Conservation (phyloP, 2,329 filamentous ascomycete genomes). For the Botrytis porri region DNA sequence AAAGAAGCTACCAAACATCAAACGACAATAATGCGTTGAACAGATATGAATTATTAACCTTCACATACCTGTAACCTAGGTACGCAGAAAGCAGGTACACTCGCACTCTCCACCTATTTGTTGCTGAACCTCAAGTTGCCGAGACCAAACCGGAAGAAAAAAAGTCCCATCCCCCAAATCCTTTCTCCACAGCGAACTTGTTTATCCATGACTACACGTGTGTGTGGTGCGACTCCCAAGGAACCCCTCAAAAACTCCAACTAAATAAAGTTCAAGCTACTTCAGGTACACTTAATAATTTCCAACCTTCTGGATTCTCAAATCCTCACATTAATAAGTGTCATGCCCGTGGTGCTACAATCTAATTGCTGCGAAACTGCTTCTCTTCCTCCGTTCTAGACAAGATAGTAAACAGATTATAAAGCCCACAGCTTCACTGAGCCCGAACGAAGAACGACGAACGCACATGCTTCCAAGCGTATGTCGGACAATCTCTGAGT, state of each 20-base stretch:
- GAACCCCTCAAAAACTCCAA: slow-evolving; percentile 1
- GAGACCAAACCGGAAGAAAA: slow-evolving; percentile 7
- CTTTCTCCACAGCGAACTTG: slow-evolving; percentile 13
- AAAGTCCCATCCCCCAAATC: background rate
- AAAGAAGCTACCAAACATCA: background rate
- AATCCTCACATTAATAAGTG: slow-evolving; percentile 1
- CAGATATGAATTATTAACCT: background rate
- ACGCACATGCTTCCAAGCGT: slow-evolving; percentile 20
- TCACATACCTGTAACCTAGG: background rate
- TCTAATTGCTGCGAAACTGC: slow-evolving; percentile 10
- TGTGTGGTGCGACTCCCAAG: slow-evolving; percentile 4
- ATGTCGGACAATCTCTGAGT: slow-evolving; percentile 32
- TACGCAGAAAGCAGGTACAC: background rate
- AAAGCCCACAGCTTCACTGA: slow-evolving; percentile 20
- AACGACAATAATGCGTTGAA: background rate
- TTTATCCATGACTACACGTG: slow-evolving; percentile 10
- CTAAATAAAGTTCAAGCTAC: slow-evolving; percentile 12
- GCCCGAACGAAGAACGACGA: slow-evolving; percentile 11
- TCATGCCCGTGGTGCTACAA: slow-evolving; percentile 20
- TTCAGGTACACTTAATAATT: slow-evolving; percentile 2
- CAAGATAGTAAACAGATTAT: slow-evolving; percentile 13
- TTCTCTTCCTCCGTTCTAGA: slow-evolving; percentile 8
- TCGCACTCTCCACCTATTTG: background rate
- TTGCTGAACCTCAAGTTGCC: background rate
- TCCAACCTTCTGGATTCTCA: background rate